phyloP scores from a whole-genome alignment of 306 rosid species.

The Amphicarpaea edgeworthii region DNA sequence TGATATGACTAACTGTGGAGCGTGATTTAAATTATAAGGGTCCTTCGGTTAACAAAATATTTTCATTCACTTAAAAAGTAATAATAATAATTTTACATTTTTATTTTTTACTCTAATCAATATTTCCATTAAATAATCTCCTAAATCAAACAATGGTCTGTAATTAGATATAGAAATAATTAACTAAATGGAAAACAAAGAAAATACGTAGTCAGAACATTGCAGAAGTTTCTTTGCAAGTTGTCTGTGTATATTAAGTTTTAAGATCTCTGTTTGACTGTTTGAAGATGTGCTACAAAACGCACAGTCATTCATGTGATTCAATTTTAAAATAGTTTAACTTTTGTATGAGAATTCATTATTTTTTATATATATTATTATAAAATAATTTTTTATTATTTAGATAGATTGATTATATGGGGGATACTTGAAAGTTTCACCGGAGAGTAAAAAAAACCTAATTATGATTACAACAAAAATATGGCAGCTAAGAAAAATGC shows the following conservation, averaged over 20 bases:
- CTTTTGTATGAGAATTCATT: background rate
- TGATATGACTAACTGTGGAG: background rate
- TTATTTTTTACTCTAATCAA: background rate
- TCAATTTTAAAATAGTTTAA: background rate
- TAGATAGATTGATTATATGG: background rate
- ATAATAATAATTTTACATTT: background rate
- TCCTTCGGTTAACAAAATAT: background rate
- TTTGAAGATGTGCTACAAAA: conserved; percentile 36
- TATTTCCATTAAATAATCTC: background rate
- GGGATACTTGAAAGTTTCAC: too few species aligned
- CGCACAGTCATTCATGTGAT: conserved; percentile 48
- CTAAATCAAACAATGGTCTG: too few species aligned
- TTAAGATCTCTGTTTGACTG: too few species aligned
- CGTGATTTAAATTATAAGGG: background rate
- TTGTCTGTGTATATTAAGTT: conserved; percentile 10
- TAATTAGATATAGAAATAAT: too few species aligned
- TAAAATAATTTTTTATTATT: background rate
- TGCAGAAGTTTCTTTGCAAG: conserved; percentile 40
- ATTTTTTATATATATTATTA: background rate
- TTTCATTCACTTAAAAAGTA: background rate
- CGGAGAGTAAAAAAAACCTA: too few species aligned
- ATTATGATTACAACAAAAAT: too few species aligned
- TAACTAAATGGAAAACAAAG: too few species aligned
- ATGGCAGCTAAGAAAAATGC: background rate
- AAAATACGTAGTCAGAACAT: conserved; percentile 27